Evolutionary conservation across 1,139 yeast species (phyloP).

Genomic region (Schwanniomyces etchellsii): DNA sequence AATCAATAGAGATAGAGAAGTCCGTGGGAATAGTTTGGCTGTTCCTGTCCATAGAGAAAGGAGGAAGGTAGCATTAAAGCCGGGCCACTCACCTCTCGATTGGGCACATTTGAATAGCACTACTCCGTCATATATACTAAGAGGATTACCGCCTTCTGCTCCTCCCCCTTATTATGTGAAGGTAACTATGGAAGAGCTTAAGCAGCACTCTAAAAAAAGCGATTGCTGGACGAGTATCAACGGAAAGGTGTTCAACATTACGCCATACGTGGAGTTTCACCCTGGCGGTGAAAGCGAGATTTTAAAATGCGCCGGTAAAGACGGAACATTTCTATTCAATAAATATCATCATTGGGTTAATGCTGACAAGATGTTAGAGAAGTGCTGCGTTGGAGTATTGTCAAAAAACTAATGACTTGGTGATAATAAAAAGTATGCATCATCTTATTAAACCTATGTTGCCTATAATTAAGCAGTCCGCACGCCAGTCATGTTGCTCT

Average conservation of each 20-base stretch:
- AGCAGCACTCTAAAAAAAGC: conserved; percentile 47
- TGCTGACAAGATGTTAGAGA: conserved; percentile 73
- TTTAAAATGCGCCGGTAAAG: conserved; percentile 76
- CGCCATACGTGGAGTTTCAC: conserved; percentile 78
- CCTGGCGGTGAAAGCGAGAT: conserved; percentile 89
- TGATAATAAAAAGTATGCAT: too few species aligned
- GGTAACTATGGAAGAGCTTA: conserved; percentile 56
- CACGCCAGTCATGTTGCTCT: conserved; percentile 64
- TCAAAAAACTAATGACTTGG: conserved; percentile 4
- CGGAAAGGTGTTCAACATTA: conserved; percentile 79
- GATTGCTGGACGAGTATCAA: conserved; percentile 87
- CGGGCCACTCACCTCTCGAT: conserved; percentile 83
- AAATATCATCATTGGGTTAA: conserved; percentile 89
- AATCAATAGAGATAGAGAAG: too few species aligned
- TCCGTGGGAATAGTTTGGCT: conserved; percentile 1
- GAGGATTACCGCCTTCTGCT: conserved; percentile 35
- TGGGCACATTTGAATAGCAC: conserved; percentile 64
- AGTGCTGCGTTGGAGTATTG: conserved; percentile 67
- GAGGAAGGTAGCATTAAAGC: conserved; percentile 57
- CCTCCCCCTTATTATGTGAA: conserved; percentile 44
- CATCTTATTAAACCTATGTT: conserved; percentile 1
- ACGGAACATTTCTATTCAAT: conserved; percentile 75
- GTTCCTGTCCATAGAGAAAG: conserved; percentile 11
- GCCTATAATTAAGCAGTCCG: conserved; percentile 53
- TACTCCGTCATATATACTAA: conserved; percentile 23